Conservation (phyloP, 2,329 filamentous ascomycete species). For the Fusarium sp. region DNA sequence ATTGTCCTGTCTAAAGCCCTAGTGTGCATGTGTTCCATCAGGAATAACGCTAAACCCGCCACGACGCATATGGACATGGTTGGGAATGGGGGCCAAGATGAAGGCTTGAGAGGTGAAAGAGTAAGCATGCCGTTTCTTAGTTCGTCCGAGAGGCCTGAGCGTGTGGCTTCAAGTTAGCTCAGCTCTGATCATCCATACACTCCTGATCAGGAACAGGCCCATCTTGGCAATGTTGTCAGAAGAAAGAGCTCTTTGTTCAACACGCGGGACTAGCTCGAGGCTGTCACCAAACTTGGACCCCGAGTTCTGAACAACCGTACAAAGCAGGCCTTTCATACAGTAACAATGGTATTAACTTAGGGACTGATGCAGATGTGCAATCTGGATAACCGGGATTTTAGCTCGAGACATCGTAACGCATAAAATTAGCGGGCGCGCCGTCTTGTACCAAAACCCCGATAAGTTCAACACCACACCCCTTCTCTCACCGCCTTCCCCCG, state of each 20-base stretch:
- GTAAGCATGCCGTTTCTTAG: neutral
- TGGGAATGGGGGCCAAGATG: neutral
- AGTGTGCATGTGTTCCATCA: neutral
- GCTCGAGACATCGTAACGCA: too few relatives aligned
- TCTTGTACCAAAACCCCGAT: too few relatives aligned
- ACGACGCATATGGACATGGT: neutral
- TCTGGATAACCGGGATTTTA: too few relatives aligned
- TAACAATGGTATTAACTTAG: neutral
- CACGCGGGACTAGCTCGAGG: neutral
- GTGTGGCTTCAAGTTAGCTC: neutral
- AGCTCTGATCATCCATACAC: neutral
- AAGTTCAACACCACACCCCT: too few relatives aligned
- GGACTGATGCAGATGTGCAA: too few relatives aligned
- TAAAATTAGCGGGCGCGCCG: too few relatives aligned
- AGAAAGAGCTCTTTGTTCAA: neutral
- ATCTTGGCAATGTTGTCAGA: too few relatives aligned
- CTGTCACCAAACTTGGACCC: neutral
- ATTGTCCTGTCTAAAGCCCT: neutral
- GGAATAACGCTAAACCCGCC: neutral
- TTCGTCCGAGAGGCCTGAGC: neutral
- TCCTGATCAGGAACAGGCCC: neutral
- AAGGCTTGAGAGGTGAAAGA: neutral
- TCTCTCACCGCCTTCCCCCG: too few relatives aligned
- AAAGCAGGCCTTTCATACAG: neutral
- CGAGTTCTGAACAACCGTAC: neutral